phyloP scores from a whole-genome alignment of 345 rosid species.

The Hibiscus mutabilis region DNA sequence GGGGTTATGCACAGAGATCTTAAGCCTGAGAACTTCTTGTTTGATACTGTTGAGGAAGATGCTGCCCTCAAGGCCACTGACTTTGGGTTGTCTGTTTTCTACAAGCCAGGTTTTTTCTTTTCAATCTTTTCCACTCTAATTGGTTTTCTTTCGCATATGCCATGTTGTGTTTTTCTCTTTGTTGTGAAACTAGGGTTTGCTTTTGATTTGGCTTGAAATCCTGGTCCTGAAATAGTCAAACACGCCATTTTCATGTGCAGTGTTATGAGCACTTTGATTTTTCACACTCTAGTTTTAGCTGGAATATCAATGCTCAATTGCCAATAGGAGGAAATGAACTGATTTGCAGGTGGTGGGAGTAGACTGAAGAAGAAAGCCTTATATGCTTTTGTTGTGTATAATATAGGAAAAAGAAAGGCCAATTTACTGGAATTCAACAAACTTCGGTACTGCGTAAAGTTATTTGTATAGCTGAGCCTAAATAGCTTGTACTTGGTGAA shows the following conservation, averaged over 20 bases:
- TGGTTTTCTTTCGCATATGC: not conserved
- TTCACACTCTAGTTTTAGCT: not conserved
- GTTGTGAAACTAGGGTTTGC: not conserved
- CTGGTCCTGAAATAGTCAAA: not conserved
- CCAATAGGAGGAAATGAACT: not conserved
- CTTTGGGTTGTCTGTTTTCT: constrained; percentile 74
- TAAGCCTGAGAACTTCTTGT: constrained; percentile 78
- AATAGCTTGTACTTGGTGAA: not conserved
- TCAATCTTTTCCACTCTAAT: not conserved
- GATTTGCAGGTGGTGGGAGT: not conserved
- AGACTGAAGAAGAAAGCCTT: not conserved
- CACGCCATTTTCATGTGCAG: too few species aligned
- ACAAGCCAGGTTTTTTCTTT: constrained; percentile 47
- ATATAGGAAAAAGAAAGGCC: too few species aligned
- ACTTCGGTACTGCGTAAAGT: not conserved
- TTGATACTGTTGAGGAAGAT: constrained; percentile 51
- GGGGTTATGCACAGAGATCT: constrained; percentile 80
- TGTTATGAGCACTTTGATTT: not conserved
- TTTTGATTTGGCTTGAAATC: not conserved
- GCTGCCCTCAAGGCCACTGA: constrained; percentile 75
- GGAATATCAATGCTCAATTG: too few species aligned
- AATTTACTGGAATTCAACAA: not conserved
- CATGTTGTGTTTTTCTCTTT: not conserved
- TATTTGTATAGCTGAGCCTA: not conserved
- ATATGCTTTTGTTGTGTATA: not conserved